Evolutionary conservation across 768 basidiomycete species (phyloP).

Genomic region (Russula brevipes): DNA sequence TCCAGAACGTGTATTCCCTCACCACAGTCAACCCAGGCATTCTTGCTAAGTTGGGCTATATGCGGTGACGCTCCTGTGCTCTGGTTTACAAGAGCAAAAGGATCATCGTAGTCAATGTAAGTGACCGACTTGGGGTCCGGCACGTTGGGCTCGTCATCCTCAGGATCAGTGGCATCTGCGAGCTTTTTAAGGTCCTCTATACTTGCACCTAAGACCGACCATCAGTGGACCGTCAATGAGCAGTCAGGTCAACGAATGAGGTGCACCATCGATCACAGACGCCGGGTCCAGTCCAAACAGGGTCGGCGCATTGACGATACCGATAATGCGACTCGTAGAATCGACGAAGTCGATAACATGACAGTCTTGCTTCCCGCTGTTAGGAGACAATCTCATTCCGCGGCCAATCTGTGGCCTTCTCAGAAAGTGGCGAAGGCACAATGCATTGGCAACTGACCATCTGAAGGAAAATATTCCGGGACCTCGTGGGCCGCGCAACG

Average conservation of each 20-base stretch:
- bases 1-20: constrained; percentile 66
- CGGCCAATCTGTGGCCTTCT: constrained; percentile 67
- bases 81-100: constrained; percentile 52
- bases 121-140: constrained; percentile 59
- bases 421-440: not conserved
- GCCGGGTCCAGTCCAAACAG: constrained; percentile 81
- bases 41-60: constrained; percentile 47
- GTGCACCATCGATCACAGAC: constrained; percentile 58
- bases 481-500: constrained; percentile 83
- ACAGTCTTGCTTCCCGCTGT: constrained; percentile 78
- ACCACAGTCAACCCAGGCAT: constrained; percentile 81
- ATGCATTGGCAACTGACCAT: constrained; percentile 54
- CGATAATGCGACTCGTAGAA: constrained; percentile 57
- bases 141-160: constrained; percentile 29
- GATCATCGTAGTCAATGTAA: constrained; percentile 73
- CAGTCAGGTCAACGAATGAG: not conserved
- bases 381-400: constrained; percentile 81
- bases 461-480: constrained; percentile 84
- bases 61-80: constrained; percentile 48
- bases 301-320: constrained; percentile 73
- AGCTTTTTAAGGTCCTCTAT: constrained; percentile 45
- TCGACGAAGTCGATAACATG: constrained; percentile 91
- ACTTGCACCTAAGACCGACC: constrained; percentile 43
- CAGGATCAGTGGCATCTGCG: constrained; percentile 30
- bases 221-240: constrained; percentile 4